Base-by-base conservation (phyloP, 192 early-diverging fungal genomes). In the Rhizophagus clarus region DNA sequence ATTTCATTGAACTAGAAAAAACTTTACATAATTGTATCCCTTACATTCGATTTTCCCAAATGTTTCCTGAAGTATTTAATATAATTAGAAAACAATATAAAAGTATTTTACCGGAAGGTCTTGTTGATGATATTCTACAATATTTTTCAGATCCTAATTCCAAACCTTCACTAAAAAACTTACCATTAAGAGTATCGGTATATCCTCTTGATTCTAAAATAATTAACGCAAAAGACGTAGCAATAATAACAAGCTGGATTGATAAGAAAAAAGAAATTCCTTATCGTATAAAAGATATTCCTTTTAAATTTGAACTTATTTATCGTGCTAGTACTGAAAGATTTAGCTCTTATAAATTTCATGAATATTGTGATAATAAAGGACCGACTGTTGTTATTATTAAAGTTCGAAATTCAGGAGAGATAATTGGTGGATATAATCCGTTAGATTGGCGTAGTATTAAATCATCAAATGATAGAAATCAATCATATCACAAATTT, bases 391-490 rank as follows among this genome's bases (percentile, higher is more conserved):
- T 66, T 14, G 24, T 66, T 29, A 12, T 66, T 2, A 26, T 66
- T 66, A 66, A 66, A 29, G 29, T 66, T 26, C 63, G 29, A 2
- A 64, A 64, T 3, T 29, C 63, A 4, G 26, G 24, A 4, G 63
- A 66, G 14, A 29, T 66, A 66, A 66, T 66, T 4, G 63, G 63
- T 66, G 63, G 63, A 31, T 64, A 64, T 28, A 66, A 66, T 66
- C 29, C 63, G 10, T 31, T 66, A 66, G 63, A 28, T 28, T 66
- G 63, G 63, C 9, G 63, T 15, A 29, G 29, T 11, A 6, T 66
- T 29, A 66, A 14, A 24, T 24, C n/a, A 63, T n/a, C n/a, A 9
- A n/a, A 28, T n/a, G 24, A 63, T 26, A 11, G 22, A n/a, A n/a
- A 3, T n/a, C n/a, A n/a, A n/a, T n/a, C n/a, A n/a, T n/a, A n/a